Conservation (phyloP, 2,329 filamentous ascomycete genomes). For the Furcasterigmium furcatum region DNA sequence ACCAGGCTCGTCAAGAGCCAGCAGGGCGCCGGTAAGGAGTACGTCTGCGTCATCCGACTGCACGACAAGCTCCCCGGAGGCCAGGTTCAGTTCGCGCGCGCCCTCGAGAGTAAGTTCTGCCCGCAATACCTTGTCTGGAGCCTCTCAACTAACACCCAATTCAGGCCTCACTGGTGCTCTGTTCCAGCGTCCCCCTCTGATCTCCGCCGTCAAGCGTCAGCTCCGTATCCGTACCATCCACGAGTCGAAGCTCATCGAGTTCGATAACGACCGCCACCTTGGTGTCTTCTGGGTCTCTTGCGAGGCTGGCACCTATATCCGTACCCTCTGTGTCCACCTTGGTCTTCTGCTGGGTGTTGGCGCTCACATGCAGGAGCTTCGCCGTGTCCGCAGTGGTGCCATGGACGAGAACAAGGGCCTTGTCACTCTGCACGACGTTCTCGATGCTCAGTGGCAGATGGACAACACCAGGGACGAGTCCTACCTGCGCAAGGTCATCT, state of each 20-base stretch:
- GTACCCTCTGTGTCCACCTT: slow-evolving; percentile 94
- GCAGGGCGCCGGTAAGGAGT: slow-evolving; percentile 98
- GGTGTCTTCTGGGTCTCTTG: slow-evolving; percentile 99
- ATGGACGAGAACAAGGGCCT: slow-evolving; percentile 89
- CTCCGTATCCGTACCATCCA: slow-evolving; percentile 97
- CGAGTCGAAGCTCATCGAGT: slow-evolving; percentile 95
- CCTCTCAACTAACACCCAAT: slow-evolving; percentile 3
- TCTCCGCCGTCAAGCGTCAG: slow-evolving; percentile 98
- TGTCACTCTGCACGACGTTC: slow-evolving; percentile 90
- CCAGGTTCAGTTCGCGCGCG: slow-evolving; percentile 87
- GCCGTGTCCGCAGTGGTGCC: slow-evolving; percentile 88
- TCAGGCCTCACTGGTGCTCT: slow-evolving; percentile 81
- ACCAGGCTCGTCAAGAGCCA: slow-evolving; percentile 98
- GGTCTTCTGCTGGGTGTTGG: slow-evolving; percentile 75
- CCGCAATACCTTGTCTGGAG: background rate
- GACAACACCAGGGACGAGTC: slow-evolving; percentile 91
- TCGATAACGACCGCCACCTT: slow-evolving; percentile 96
- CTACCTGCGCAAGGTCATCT: slow-evolving; percentile 86
- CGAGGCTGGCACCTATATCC: slow-evolving; percentile 97
- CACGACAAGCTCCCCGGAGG: slow-evolving; percentile 95
- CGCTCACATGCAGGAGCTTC: slow-evolving; percentile 97
- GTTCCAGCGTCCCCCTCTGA: slow-evolving; percentile 94
- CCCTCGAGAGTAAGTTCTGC: slow-evolving; percentile 64
- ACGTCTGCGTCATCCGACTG: slow-evolving; percentile 90
- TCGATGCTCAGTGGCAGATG: slow-evolving; percentile 93